phyloP scores from a whole-genome alignment of 352 stramenopile species.

The Globisporangium lucens region DNA sequence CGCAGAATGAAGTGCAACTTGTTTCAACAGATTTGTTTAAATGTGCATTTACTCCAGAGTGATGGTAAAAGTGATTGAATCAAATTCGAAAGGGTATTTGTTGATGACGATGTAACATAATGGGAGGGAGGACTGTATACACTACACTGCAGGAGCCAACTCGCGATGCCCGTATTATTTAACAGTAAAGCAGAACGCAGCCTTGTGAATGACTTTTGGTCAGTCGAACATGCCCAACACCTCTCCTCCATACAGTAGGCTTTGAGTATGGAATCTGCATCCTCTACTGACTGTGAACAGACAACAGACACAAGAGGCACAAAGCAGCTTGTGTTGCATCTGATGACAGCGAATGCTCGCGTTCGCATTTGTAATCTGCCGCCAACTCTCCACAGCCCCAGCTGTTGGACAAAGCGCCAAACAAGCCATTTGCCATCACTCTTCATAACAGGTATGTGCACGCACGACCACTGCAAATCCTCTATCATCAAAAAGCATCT shows the following conservation, averaged over 20 bases:
- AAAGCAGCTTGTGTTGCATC: background rate
- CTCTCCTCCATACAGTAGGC: background rate
- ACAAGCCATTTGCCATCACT: background rate
- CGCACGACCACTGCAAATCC: background rate
- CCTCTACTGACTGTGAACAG: too few species aligned
- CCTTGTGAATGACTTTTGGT: background rate
- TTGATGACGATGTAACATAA: too few species aligned
- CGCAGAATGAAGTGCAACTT: too few species aligned
- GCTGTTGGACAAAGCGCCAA: conserved; percentile 2
- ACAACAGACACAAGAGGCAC: background rate
- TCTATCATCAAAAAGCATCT: background rate
- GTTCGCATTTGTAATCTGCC: conserved; percentile 4
- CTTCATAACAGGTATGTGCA: background rate
- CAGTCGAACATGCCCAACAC: background rate
- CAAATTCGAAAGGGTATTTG: too few species aligned
- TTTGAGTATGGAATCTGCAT: too few species aligned
- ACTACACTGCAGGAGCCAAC: too few species aligned
- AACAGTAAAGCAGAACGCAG: background rate
- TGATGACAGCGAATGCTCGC: background rate
- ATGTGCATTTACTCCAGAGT: too few species aligned
- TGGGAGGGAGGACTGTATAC: too few species aligned
- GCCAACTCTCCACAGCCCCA: background rate
- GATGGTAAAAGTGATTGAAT: too few species aligned
- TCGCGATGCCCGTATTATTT: background rate
- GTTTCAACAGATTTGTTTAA: too few species aligned